Conservation (phyloP, 2,329 filamentous ascomycete genomes). For the Fusarium kyushuense region DNA sequence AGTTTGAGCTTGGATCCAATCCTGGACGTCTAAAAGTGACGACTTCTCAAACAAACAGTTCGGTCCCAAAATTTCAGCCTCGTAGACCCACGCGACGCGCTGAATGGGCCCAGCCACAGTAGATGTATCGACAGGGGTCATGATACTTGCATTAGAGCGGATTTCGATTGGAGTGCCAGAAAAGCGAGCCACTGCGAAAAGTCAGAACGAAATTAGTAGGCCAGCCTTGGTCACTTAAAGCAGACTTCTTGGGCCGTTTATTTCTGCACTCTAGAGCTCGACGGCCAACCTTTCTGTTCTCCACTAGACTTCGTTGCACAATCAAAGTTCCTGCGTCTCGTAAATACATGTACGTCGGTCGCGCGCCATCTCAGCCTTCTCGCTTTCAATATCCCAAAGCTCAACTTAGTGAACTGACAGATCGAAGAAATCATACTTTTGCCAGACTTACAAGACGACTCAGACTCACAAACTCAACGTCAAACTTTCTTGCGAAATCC, state of each 20-base stretch:
- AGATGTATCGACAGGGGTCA: slow-evolving; percentile 21
- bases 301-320: too few relatives aligned
- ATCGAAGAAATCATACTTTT: slow-evolving; percentile 13
- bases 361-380: slow-evolving; percentile 43
- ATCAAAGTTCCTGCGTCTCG: slow-evolving; percentile 2
- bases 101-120: slow-evolving; percentile 34
- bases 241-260: too few relatives aligned
- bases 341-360: slow-evolving; percentile 17
- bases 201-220: too few relatives aligned
- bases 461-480: not conserved
- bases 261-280: too few relatives aligned
- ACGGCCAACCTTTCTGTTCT: too few relatives aligned
- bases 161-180: too few relatives aligned
- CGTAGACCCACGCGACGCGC: slow-evolving; percentile 48
- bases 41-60: slow-evolving; percentile 36
- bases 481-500: not conserved
- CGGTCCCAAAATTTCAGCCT: slow-evolving; percentile 53
- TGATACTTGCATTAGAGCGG: slow-evolving; percentile 18
- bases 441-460: not conserved
- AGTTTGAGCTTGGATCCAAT: slow-evolving; percentile 30
- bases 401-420: slow-evolving; percentile 15
- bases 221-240: too few relatives aligned
- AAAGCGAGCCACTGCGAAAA: too few relatives aligned
- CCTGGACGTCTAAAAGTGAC: slow-evolving; percentile 36
- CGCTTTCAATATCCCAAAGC: slow-evolving; percentile 20